Percentiles rank a stretch among this genome's conserved stretches.
phyloP scores from a whole-genome alignment of 352 stramenopile genomes.

The Phytophthora palmivora region DNA sequence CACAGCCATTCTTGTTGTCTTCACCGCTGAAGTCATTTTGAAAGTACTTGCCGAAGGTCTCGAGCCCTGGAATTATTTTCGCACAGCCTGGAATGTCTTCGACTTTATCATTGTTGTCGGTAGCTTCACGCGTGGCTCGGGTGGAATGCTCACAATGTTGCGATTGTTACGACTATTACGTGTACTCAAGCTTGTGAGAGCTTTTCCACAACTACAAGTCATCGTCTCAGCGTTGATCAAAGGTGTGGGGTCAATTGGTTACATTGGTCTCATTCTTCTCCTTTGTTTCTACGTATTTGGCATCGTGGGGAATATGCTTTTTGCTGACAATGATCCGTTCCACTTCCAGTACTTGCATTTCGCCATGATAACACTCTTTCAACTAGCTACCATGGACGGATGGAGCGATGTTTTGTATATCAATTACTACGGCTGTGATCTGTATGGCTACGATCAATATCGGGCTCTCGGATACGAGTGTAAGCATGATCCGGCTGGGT shows the following conservation, averaged over 20 bases:
- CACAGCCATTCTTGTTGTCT: slow-evolving; percentile 73
- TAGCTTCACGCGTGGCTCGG: slow-evolving; percentile 67
- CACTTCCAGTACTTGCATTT: slow-evolving; percentile 90
- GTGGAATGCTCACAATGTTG: slow-evolving; percentile 86
- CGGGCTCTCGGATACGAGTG: slow-evolving; percentile 65
- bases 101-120: slow-evolving; percentile 88
- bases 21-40: slow-evolving; percentile 77
- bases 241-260: slow-evolving; percentile 86
- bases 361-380: slow-evolving; percentile 91
- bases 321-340: slow-evolving; percentile 87
- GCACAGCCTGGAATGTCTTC: slow-evolving; percentile 81
- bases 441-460: slow-evolving; percentile 82
- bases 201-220: slow-evolving; percentile 89
- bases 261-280: slow-evolving; percentile 91
- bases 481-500: slow-evolving; percentile 42
- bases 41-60: slow-evolving; percentile 83
- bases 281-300: slow-evolving; percentile 93
- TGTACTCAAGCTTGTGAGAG: slow-evolving; percentile 89
- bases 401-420: slow-evolving; percentile 93
- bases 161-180: slow-evolving; percentile 82
- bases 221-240: slow-evolving; percentile 92
- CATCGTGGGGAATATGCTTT: slow-evolving; percentile 92
- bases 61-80: slow-evolving; percentile 82
- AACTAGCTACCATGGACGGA: slow-evolving; percentile 87
- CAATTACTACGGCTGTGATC: slow-evolving; percentile 90